A percentile compares a stretch with the other conserved stretches of the same genome.
phyloP scores from a whole-genome alignment of 2,329 filamentous ascomycete genomes.

The Cytospora schulzeri region DNA sequence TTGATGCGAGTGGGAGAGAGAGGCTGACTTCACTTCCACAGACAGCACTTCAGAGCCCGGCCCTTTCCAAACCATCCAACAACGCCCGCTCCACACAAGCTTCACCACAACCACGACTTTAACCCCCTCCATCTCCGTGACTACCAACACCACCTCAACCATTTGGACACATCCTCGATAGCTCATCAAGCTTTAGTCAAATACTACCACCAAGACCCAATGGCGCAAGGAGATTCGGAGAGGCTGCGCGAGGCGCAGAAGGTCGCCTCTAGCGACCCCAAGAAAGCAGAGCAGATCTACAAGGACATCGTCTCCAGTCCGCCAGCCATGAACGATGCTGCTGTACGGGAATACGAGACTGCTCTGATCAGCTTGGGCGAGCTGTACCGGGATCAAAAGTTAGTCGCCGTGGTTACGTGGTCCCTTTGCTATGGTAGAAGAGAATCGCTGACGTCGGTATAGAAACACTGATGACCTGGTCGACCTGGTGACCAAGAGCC shows the following conservation, averaged over 20 bases:
- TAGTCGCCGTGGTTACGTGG: constrained; percentile 45
- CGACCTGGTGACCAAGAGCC: constrained; percentile 85
- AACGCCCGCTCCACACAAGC: constrained; percentile 5
- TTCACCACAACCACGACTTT: constrained; percentile 6
- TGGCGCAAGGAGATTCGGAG: constrained; percentile 61
- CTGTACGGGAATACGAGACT: constrained; percentile 87
- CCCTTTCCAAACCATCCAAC: constrained; percentile 10
- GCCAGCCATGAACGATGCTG: constrained; percentile 81
- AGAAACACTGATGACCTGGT: constrained; percentile 84
- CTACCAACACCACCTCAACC: not conserved
- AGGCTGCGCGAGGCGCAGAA: constrained; percentile 88
- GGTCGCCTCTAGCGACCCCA: constrained; percentile 76
- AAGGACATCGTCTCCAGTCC: constrained; percentile 86
- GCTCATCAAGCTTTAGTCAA: not conserved
- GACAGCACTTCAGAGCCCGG: not conserved
- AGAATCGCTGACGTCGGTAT: constrained; percentile 16
- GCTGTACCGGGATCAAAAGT: constrained; percentile 89
- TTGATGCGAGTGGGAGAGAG: too few species aligned
- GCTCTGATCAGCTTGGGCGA: constrained; percentile 87
- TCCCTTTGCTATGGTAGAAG: constrained; percentile 11
- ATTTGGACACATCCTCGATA: not conserved
- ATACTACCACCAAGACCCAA: constrained; percentile 34
- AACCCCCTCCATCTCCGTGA: not conserved
- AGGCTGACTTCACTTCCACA: constrained; percentile 2
- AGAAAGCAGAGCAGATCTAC: constrained; percentile 84